Evolutionary conservation across 768 basidiomycete genomes (phyloP).

Genomic region (Leccinum longicurvipes): DNA sequence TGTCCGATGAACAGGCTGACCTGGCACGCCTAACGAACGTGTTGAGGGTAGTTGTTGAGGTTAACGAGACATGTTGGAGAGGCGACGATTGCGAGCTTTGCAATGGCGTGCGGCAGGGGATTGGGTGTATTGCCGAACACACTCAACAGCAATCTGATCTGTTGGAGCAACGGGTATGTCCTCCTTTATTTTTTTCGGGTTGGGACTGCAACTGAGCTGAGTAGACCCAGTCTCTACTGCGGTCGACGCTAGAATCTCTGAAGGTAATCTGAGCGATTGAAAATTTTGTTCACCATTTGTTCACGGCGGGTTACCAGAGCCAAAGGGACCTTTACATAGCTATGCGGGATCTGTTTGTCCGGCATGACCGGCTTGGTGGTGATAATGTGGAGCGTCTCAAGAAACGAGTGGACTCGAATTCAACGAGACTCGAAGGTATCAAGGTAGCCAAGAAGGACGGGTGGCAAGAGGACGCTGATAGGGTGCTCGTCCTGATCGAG

Average conservation of each 20-base stretch:
- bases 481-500: constrained; percentile 67
- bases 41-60: constrained; percentile 71
- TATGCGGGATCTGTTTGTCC: constrained; percentile 79
- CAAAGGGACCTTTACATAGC: constrained; percentile 87
- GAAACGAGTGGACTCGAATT: constrained; percentile 77
- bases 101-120: constrained; percentile 69
- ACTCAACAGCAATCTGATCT: constrained; percentile 70
- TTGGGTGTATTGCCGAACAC: constrained; percentile 65
- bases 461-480: constrained; percentile 86
- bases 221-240: constrained; percentile 60
- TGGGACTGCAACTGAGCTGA: constrained; percentile 1
- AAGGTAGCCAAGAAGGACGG: constrained; percentile 70
- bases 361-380: constrained; percentile 83
- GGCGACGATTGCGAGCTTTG: constrained; percentile 80
- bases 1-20: constrained; percentile 63
- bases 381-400: constrained; percentile 87
- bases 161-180: constrained; percentile 66
- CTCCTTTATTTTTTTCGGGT: not conserved
- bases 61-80: constrained; percentile 79
- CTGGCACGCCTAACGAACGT: constrained; percentile 80
- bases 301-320: constrained; percentile 37
- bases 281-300: constrained; percentile 5
- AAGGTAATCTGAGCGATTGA: constrained; percentile 47
- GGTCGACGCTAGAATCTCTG: constrained; percentile 70
- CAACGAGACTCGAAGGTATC: constrained; percentile 72